A percentile compares a stretch with the other conserved stretches of the same genome.
These are phyloP conservation scores for Aureobasidium melanogenum DNA, from an alignment of 2,329 filamentous ascomycete genomes.

Conservation along the genomic window DNA sequence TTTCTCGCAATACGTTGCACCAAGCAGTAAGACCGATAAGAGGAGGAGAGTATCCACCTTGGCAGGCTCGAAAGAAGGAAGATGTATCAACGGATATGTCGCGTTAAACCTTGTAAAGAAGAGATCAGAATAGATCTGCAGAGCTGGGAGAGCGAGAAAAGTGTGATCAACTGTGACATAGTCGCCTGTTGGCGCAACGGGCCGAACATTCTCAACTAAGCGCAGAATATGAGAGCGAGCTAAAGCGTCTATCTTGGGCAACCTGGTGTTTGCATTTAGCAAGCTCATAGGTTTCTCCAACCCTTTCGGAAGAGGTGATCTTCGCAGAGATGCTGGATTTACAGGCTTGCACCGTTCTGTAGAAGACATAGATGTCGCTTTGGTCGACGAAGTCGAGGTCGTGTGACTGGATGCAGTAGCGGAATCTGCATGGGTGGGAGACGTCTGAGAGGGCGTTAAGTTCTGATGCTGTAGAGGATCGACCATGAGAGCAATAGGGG, in stretches of 20 bases:
- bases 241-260: conserved; percentile 33
- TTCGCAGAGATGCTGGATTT: not conserved
- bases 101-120: conserved; percentile 55
- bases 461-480: not conserved
- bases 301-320: conserved; percentile 13
- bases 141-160: conserved; percentile 40
- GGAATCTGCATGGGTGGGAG: not conserved
- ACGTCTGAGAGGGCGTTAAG: not conserved
- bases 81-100: conserved; percentile 51
- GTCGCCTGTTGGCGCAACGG: conserved; percentile 40
- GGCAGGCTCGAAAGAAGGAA: conserved; percentile 47
- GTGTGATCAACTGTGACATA: conserved; percentile 41
- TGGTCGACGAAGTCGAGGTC: not conserved
- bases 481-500: not conserved
- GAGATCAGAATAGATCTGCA: conserved; percentile 50
- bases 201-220: conserved; percentile 43
- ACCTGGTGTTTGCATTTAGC: conserved; percentile 24
- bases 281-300: conserved; percentile 28
- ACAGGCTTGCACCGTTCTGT: not conserved
- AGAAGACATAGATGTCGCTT: not conserved
- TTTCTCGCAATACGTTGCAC: conserved; percentile 52
- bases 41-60: conserved; percentile 45
- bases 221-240: conserved; percentile 37
- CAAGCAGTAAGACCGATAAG: conserved; percentile 48
- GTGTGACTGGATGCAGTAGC: not conserved